These are phyloP conservation scores for Debaryomyces coudertii DNA, from an alignment of 1,139 yeast species.

Conservation along the genomic window DNA sequence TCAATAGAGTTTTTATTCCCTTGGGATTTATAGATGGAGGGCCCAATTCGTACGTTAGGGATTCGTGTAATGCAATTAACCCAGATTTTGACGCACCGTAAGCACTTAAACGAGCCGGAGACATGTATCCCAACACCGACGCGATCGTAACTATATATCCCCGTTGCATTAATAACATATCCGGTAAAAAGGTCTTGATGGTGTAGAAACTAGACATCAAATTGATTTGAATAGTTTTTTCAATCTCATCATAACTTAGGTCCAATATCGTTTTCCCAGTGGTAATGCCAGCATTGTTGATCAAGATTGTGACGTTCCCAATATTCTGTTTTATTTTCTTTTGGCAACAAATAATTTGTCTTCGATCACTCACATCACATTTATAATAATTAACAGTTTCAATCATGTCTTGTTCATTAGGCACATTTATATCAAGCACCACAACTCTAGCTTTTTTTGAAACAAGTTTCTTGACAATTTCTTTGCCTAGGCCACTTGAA, in stretches of 20 bases:
- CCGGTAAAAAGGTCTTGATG: conserved; percentile 70
- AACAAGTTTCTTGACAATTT: conserved; percentile 52
- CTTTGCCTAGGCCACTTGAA: conserved; percentile 70
- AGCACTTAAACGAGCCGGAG: conserved; percentile 80
- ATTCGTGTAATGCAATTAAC: conserved; percentile 78
- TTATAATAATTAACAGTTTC: conserved; percentile 54
- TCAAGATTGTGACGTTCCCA: conserved; percentile 66
- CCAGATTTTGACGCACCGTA: conserved; percentile 94
- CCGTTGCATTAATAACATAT: conserved; percentile 60
- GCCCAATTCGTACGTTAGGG: conserved; percentile 71
- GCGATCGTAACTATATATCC: conserved; percentile 84
- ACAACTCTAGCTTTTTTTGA: conserved; percentile 52
- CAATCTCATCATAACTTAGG: conserved; percentile 59
- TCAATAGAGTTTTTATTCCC: conserved; percentile 71
- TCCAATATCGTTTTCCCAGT: conserved; percentile 61
- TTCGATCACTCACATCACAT: conserved; percentile 68
- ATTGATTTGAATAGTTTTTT: conserved; percentile 64
- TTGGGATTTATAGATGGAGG: conserved; percentile 47
- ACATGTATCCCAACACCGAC: conserved; percentile 79
- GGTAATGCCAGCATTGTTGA: conserved; percentile 84
- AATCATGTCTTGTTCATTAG: conserved; percentile 34
- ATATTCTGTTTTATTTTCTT: conserved; percentile 44
- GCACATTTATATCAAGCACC: conserved; percentile 61
- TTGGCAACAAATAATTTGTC: conserved; percentile 42
- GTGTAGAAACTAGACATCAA: conserved; percentile 71